phyloP scores from a whole-genome alignment of 495 filamentous ascomycete genomes.

The Podospora australis region DNA sequence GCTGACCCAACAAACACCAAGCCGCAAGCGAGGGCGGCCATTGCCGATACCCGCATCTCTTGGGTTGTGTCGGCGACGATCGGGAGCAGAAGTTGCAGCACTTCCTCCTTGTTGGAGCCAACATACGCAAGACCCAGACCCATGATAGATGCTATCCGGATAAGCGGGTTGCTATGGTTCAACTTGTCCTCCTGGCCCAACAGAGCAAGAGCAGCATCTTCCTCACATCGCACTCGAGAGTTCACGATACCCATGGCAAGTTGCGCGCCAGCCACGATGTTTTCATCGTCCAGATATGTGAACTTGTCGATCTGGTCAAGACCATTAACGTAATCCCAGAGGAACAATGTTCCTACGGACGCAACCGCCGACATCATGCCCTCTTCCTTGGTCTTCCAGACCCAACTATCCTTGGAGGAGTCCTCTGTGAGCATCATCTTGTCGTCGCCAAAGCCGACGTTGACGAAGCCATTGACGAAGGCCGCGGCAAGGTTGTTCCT shows the following conservation, averaged over 20 bases:
- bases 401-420: conserved; percentile 80
- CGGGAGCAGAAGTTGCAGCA: conserved; percentile 73
- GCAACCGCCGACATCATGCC: conserved; percentile 95
- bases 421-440: conserved; percentile 95
- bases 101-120: conserved; percentile 79
- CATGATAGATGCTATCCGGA: conserved; percentile 83
- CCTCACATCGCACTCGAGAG: conserved; percentile 78
- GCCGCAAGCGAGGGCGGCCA: conserved; percentile 89
- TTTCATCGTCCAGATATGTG: conserved; percentile 74
- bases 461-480: conserved; percentile 95
- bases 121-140: conserved; percentile 91
- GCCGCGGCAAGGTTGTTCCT: conserved; percentile 91
- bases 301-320: conserved; percentile 90
- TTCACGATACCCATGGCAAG: conserved; percentile 91
- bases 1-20: conserved; percentile 90
- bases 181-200: conserved; percentile 72
- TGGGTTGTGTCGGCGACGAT: conserved; percentile 75
- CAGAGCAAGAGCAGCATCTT: conserved; percentile 81
- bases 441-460: conserved; percentile 90
- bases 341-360: conserved; percentile 79
- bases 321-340: conserved; percentile 86
- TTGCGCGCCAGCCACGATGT: conserved; percentile 82
- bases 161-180: conserved; percentile 64
- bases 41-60: conserved; percentile 92
- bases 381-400: conserved; percentile 98